Evolutionary conservation across 139 green algal genomes (phyloP).

Genomic region (Picochlorum sp.): DNA sequence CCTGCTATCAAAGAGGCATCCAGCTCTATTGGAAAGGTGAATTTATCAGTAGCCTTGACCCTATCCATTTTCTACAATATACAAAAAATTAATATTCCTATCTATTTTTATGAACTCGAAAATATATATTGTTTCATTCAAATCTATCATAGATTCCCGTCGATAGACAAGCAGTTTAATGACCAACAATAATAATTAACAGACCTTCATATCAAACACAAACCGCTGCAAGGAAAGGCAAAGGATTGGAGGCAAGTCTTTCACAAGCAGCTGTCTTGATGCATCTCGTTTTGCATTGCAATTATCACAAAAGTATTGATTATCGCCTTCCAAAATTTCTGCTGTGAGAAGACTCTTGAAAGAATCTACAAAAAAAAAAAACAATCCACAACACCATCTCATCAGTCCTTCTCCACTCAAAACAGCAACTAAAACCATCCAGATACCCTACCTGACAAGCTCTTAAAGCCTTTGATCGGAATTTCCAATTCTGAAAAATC

Average conservation of each 20-base stretch:
- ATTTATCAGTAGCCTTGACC: constrained; percentile 68
- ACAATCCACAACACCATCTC: too few relatives aligned
- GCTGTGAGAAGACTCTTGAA: constrained; percentile 36
- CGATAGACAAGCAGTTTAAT: too few relatives aligned
- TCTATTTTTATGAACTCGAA: constrained; percentile 1
- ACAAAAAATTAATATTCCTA: neutral
- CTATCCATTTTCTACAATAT: constrained; percentile 48
- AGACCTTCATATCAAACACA: constrained; percentile 60
- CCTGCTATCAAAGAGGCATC: neutral
- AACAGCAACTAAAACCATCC: constrained; percentile 17
- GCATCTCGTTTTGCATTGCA: constrained; percentile 63
- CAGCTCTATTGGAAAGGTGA: constrained; percentile 62
- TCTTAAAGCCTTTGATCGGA: constrained; percentile 46
- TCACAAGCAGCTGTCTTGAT: constrained; percentile 50
- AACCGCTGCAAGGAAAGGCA: constrained; percentile 84
- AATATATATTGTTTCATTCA: constrained; percentile 4
- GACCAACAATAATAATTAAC: too few relatives aligned
- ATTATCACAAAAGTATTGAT: constrained; percentile 70
- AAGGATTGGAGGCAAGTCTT: constrained; percentile 62
- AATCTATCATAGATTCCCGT: constrained; percentile 32
- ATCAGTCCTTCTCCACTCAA: neutral
- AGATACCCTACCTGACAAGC: too few relatives aligned
- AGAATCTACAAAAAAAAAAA: constrained; percentile 14
- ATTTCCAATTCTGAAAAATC: constrained; percentile 83
- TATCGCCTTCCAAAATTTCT: constrained; percentile 69